Evolutionary conservation across 2,329 filamentous ascomycete species (phyloP).

Genomic region (Sordariomycetes sp.): DNA sequence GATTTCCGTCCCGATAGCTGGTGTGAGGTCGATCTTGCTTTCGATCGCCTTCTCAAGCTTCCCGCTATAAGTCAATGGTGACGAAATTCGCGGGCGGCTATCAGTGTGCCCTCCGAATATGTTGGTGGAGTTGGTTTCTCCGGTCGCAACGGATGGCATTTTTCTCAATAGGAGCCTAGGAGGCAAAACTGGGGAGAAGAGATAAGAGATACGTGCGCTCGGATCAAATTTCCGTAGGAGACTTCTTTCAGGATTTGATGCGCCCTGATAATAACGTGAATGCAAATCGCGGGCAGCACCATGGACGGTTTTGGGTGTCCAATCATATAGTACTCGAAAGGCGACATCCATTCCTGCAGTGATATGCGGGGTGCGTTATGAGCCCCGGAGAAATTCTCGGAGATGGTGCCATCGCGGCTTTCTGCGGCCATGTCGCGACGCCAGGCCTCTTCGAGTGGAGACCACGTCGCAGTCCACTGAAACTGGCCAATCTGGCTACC

Average conservation of each 20-base stretch:
- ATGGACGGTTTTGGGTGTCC: not conserved
- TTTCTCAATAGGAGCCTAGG: not conserved
- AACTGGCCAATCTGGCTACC: too few relatives aligned
- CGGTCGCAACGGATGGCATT: constrained; percentile 4
- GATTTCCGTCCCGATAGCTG: constrained; percentile 49
- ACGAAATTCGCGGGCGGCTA: constrained; percentile 14
- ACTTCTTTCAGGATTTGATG: too few relatives aligned
- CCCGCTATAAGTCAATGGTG: constrained; percentile 7
- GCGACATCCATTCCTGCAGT: constrained; percentile 16
- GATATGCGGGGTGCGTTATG: constrained; percentile 2
- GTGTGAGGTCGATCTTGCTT: constrained; percentile 33
- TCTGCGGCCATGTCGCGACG: too few relatives aligned
- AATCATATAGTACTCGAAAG: constrained; percentile 15
- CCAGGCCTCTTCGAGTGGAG: too few relatives aligned
- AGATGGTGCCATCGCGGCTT: constrained; percentile 4
- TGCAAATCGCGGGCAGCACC: too few relatives aligned
- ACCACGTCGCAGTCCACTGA: too few relatives aligned
- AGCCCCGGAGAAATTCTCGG: constrained; percentile 17
- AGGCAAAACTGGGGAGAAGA: not conserved
- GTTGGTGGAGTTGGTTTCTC: constrained; percentile 5
- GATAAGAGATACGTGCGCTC: not conserved
- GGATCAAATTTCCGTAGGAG: not conserved
- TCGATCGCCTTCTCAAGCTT: constrained; percentile 4
- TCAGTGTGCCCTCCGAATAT: constrained; percentile 17
- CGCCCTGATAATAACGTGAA: too few relatives aligned